phyloP scores from a whole-genome alignment of 305 asterid species.

The Rubia balearica region DNA sequence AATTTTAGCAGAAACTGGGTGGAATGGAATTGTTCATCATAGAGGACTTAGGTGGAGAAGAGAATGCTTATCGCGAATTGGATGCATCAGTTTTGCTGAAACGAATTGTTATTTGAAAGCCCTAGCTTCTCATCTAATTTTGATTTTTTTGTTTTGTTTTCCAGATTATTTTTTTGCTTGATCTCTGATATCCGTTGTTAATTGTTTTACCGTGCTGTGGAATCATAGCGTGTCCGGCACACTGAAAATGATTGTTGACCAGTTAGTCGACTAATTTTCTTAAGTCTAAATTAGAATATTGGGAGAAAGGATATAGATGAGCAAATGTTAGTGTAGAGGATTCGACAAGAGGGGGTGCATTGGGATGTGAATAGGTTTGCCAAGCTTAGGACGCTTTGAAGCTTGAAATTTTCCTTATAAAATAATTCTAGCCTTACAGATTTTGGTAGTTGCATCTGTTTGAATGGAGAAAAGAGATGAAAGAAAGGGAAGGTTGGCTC shows the following conservation, averaged over 20 bases:
- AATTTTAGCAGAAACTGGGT: slow-evolving; percentile 3
- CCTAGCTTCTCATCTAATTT: slow-evolving; percentile 3
- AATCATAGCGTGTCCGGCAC: not conserved
- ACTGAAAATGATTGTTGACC: not conserved
- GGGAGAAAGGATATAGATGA: not conserved
- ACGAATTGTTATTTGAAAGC: slow-evolving; percentile 5
- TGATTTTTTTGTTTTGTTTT: not conserved
- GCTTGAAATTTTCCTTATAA: not conserved
- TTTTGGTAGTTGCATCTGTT: not conserved
- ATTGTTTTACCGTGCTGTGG: not conserved
- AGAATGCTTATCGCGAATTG: not conserved
- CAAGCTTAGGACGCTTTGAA: not conserved
- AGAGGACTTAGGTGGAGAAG: not conserved
- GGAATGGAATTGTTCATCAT: slow-evolving; percentile 3
- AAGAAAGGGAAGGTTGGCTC: no score
- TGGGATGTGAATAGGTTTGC: not conserved
- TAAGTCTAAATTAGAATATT: not conserved
- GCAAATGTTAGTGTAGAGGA: not conserved
- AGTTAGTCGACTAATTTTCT: no score
- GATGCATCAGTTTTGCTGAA: not conserved
- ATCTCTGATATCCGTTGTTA: not conserved
- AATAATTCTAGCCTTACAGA: not conserved
- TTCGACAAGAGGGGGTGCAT: not conserved
- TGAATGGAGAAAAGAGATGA: not conserved
- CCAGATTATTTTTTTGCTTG: not conserved